Conservation (phyloP, 1,284 basidiomycete genomes). For the Cutaneotrichosporon arboriforme region DNA sequence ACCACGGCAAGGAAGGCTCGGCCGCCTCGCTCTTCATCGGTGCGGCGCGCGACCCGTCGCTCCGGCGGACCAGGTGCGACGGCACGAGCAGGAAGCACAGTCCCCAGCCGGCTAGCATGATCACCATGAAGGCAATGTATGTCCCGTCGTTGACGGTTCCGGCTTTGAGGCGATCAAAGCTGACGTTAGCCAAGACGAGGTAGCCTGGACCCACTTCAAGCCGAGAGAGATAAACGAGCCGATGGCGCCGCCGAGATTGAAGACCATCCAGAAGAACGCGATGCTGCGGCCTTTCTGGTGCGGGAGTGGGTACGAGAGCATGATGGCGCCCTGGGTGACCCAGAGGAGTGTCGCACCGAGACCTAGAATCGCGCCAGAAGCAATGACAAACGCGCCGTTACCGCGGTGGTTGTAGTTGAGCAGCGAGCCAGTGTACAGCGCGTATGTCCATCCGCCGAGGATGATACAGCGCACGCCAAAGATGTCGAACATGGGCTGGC, state of each 20-base stretch:
- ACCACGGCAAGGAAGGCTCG: slow-evolving; percentile 3
- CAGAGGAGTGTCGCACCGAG: slow-evolving; percentile 78
- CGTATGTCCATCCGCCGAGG: slow-evolving; percentile 22
- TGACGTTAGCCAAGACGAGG: not conserved
- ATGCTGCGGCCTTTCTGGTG: slow-evolving; percentile 67
- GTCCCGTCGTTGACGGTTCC: slow-evolving; percentile 18
- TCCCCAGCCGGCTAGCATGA: slow-evolving; percentile 21
- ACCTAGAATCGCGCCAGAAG: slow-evolving; percentile 72
- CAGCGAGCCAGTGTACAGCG: slow-evolving; percentile 20
- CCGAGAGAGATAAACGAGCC: slow-evolving; percentile 63
- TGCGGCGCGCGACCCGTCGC: slow-evolving; percentile 15
- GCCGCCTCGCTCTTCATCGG: not conserved
- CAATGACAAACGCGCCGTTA: slow-evolving; percentile 63
- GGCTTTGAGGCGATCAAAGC: slow-evolving; percentile 42
- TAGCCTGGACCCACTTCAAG: slow-evolving; percentile 18
- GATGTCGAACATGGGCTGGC: slow-evolving; percentile 21
- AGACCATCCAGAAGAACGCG: slow-evolving; percentile 69
- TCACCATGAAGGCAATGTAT: slow-evolving; percentile 22
- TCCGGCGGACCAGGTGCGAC: slow-evolving; percentile 12
- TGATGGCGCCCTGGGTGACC: slow-evolving; percentile 76
- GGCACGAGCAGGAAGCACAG: slow-evolving; percentile 16
- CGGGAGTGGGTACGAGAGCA: slow-evolving; percentile 72
- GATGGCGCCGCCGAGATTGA: slow-evolving; percentile 66
- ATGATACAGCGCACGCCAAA: slow-evolving; percentile 18
- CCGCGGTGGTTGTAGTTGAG: slow-evolving; percentile 55